Conservation (phyloP, 1,284 basidiomycete species). For the Cystodermella granulosa region DNA sequence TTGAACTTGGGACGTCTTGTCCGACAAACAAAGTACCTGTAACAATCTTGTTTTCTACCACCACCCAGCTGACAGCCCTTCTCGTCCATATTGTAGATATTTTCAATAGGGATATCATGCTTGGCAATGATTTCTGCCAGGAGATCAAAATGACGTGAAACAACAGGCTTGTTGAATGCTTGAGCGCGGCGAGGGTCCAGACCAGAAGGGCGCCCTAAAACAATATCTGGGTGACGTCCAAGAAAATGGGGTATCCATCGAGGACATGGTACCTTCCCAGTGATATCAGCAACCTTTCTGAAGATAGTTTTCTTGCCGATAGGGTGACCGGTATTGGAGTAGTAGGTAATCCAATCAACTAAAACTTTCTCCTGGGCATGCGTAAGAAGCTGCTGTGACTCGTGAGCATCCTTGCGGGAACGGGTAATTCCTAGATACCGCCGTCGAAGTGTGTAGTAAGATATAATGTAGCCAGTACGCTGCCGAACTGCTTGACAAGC, state of each 20-base stretch:
- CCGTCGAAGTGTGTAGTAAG: constrained; percentile 12
- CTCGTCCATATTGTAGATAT: constrained; percentile 39
- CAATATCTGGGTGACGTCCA: constrained; percentile 18
- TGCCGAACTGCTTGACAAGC: too few relatives aligned
- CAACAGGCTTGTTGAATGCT: constrained; percentile 18
- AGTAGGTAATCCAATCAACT: constrained; percentile 22
- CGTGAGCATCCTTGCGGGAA: constrained; percentile 17
- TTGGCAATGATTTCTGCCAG: constrained; percentile 16
- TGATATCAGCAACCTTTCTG: constrained; percentile 11
- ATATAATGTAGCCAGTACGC: constrained; percentile 9
- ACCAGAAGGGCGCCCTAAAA: constrained; percentile 12
- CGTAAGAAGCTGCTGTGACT: constrained; percentile 18
- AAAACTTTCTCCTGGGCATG: constrained; percentile 21
- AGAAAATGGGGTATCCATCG: constrained; percentile 17
- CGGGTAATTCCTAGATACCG: constrained; percentile 11
- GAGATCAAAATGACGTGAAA: constrained; percentile 16
- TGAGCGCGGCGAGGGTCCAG: constrained; percentile 23
- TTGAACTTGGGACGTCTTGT: constrained; percentile 15
- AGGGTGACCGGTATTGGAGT: constrained; percentile 18
- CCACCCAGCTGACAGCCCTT: constrained; percentile 31
- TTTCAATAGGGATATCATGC: constrained; percentile 20
- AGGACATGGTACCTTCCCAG: constrained; percentile 10
- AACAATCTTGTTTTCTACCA: constrained; percentile 14
- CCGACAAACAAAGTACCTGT: constrained; percentile 17
- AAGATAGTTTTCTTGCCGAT: constrained; percentile 10